These are phyloP conservation scores for Hemisphaericaspora nanyangensis DNA, from an alignment of 805 yeast genomes.

Conservation along the genomic window DNA sequence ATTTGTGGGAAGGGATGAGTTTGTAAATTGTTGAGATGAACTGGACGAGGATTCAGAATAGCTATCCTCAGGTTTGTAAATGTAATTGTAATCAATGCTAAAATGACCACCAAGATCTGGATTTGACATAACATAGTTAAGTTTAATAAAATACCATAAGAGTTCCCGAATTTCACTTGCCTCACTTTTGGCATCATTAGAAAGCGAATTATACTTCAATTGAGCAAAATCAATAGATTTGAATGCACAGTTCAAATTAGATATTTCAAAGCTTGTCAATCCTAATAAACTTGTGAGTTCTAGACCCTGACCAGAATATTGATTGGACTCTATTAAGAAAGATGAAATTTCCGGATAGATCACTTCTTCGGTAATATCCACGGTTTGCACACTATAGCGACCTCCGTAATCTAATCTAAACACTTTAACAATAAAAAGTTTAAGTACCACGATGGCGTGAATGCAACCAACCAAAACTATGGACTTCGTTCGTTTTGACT, in stretches of 20 bases:
- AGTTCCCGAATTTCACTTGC: conserved; percentile 23
- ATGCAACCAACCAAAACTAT: conserved; percentile 23
- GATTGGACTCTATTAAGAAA: no score
- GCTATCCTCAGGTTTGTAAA: background rate
- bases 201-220: conserved; percentile 2
- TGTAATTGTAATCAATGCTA: conserved; percentile 1
- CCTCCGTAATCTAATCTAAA: background rate
- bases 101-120: conserved; percentile 6
- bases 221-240: conserved; percentile 17
- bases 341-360: background rate
- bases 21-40: no score
- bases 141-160: conserved; percentile 29
- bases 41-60: background rate
- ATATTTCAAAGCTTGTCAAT: conserved; percentile 22
- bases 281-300: conserved; percentile 3
- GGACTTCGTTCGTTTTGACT: conserved; percentile 12
- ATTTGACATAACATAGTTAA: conserved; percentile 14
- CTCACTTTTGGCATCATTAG: conserved; percentile 14
- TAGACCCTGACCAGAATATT: background rate
- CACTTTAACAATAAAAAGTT: conserved; percentile 21
- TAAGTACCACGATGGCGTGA: conserved; percentile 28
- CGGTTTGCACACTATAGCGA: background rate
- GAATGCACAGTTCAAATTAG: conserved; percentile 17
- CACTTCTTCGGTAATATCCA: conserved; percentile 1
- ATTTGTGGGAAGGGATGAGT: background rate